A percentile compares a stretch with the other conserved stretches of the same genome.
These are phyloP conservation scores for Trichoderma lentiforme DNA, from an alignment of 2,329 filamentous ascomycete species.

Conservation along the genomic window DNA sequence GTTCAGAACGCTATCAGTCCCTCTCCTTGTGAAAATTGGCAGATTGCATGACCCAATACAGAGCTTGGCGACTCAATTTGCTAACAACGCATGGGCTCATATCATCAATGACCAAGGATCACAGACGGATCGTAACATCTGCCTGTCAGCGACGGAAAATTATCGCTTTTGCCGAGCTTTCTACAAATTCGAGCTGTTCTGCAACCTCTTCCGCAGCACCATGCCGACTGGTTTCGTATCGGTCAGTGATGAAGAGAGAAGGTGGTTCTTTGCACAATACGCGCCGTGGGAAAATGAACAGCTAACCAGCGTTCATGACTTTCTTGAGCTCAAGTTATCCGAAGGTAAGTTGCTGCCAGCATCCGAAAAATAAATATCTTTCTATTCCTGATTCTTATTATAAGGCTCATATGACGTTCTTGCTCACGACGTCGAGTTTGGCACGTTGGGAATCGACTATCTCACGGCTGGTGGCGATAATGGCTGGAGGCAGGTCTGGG, in stretches of 20 bases:
- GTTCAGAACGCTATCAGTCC: neutral
- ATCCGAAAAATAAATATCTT: neutral
- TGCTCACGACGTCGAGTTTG: neutral
- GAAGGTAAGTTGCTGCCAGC: neutral
- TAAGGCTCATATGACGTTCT: neutral
- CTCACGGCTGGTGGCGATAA: neutral
- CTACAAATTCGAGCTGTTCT: neutral
- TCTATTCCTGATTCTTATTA: neutral
- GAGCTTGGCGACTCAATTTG: neutral
- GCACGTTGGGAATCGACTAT: neutral
- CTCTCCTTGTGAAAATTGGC: neutral
- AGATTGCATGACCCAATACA: neutral
- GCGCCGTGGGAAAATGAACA: neutral
- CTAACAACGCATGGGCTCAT: neutral
- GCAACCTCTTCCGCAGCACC: neutral
- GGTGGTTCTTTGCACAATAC: neutral
- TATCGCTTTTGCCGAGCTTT: neutral
- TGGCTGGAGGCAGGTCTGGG: neutral
- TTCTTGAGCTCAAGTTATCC: neutral
- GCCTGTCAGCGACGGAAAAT: neutral
- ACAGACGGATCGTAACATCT: accelerated
- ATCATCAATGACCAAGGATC: neutral
- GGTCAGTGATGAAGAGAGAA: neutral
- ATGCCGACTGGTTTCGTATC: neutral
- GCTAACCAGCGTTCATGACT: neutral